Evolutionary conservation across 208 protist genomes (phyloP).

Genomic region (Herpetomonas samuelpessoai): DNA sequence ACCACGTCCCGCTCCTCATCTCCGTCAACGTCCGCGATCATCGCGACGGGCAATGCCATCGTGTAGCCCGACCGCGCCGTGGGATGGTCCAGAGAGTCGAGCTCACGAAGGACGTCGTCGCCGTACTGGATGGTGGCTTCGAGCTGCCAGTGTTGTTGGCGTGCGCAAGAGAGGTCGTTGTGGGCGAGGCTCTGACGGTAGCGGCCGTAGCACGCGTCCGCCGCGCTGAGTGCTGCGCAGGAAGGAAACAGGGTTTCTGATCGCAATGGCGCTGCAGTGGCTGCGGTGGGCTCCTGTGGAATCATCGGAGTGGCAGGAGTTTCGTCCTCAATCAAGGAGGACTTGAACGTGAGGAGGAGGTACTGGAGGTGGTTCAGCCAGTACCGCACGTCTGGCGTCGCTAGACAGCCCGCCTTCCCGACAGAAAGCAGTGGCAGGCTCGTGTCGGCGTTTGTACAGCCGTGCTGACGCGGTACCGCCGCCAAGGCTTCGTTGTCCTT

Average conservation of each 20-base stretch:
- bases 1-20: neutral
- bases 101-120: conserved; percentile 26
- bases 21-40: neutral
- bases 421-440: neutral
- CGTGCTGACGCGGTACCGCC: neutral
- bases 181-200: conserved; percentile 16
- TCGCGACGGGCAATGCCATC: neutral
- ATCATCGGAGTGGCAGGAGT: too few relatives aligned
- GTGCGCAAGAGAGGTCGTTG: conserved; percentile 44
- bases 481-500: neutral
- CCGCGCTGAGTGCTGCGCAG: conserved; percentile 23
- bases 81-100: conserved; percentile 30
- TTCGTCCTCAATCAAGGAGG: too few relatives aligned
- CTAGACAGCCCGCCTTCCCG: conserved; percentile 14
- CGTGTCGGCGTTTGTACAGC: neutral
- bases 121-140: conserved; percentile 25
- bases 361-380: conserved; percentile 76
- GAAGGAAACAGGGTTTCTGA: too few relatives aligned
- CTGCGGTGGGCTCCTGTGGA: too few relatives aligned
- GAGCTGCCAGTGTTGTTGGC: conserved; percentile 42
- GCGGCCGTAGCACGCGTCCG: conserved; percentile 29
- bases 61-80: conserved; percentile 7
- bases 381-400: conserved; percentile 56
- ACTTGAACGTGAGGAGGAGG: conserved; percentile 29
- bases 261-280: too few relatives aligned